Evolutionary conservation across 768 basidiomycete genomes (phyloP).

Genomic region (Podaxis sp.): DNA sequence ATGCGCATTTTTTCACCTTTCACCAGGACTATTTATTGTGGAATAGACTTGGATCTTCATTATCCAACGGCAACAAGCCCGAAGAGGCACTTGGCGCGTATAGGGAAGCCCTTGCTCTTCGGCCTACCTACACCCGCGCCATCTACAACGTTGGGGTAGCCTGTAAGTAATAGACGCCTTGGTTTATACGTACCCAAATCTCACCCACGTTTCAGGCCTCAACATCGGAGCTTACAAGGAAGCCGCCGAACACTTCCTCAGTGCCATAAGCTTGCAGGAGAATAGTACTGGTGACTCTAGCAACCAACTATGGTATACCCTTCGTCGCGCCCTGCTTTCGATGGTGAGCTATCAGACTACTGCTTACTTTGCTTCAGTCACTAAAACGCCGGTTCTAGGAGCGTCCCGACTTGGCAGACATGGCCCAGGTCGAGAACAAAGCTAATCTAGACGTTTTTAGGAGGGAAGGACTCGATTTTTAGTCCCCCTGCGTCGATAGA

Average conservation of each 20-base stretch:
- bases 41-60: slow-evolving; percentile 92
- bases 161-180: slow-evolving; percentile 52
- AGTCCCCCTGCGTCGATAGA: slow-evolving; percentile 20
- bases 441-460: slow-evolving; percentile 72
- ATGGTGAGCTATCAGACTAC: slow-evolving; percentile 55
- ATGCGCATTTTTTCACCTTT: background rate
- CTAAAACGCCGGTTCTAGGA: slow-evolving; percentile 44
- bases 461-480: slow-evolving; percentile 89
- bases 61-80: slow-evolving; percentile 92
- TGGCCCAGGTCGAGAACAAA: slow-evolving; percentile 61
- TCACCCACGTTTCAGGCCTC: slow-evolving; percentile 53
- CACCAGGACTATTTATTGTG: slow-evolving; percentile 85
- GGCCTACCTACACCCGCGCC: slow-evolving; percentile 95
- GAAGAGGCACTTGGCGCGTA: slow-evolving; percentile 93
- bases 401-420: slow-evolving; percentile 77
- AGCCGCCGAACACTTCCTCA: slow-evolving; percentile 93
- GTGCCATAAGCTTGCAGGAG: slow-evolving; percentile 79
- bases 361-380: slow-evolving; percentile 1
- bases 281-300: slow-evolving; percentile 67
- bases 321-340: slow-evolving; percentile 73
- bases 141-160: slow-evolving; percentile 98
- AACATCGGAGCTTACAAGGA: slow-evolving; percentile 96
- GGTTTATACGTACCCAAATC: slow-evolving; percentile 1
- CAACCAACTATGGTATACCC: slow-evolving; percentile 86
- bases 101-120: slow-evolving; percentile 81